Base-by-base conservation (phyloP, 306 rosid species). In the Quercus ilex region DNA sequence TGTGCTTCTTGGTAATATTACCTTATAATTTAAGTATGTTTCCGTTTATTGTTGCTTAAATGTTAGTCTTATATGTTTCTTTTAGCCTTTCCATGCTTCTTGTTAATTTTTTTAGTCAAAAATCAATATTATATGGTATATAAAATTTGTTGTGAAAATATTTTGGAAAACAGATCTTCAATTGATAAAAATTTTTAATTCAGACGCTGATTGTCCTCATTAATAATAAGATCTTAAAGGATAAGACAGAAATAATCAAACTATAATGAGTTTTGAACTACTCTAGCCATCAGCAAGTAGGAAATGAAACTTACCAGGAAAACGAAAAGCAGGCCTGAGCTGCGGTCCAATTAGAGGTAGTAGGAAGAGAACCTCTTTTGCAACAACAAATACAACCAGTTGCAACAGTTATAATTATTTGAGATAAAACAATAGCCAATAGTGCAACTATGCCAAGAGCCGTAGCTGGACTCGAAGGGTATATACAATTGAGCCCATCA, bases 381-480 rank as follows among this genome's bases (percentile, higher is more conserved):
- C 97, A 95, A 77, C 97, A 95, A 79, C 99, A 95, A 77, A 90
- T 67, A 69, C 98, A 92, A 23, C 99, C 96, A 3, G 92, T 83
- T 64, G 90, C 77, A 77, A 84, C 88, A 68, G 85, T 89, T 75
- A 95, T 71, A 57, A 83, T 51, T 41, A 89, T 71, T 46, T 90
- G 92, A 74, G 94, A 91, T 53, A 85, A 35, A 90, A 92, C 12
- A 59, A 95, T 93, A 56, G 92, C 77, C 73, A 90, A 58, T 0
- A 96, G 91, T 9, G 98, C 95, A 23, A 86, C 87, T 59, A 90
- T 82, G 73, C 98, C 98, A 55, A 95, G 99, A 70, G 78, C 84
- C 80, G 89, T 79, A 10, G 91, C 91, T 3, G 91, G 88, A 58
- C 86, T 86, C 46, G 46, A 41, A 41, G 46, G 46, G 46, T 8